Conservation (phyloP, 345 rosid genomes). For the Bretschneidera sinensis region DNA sequence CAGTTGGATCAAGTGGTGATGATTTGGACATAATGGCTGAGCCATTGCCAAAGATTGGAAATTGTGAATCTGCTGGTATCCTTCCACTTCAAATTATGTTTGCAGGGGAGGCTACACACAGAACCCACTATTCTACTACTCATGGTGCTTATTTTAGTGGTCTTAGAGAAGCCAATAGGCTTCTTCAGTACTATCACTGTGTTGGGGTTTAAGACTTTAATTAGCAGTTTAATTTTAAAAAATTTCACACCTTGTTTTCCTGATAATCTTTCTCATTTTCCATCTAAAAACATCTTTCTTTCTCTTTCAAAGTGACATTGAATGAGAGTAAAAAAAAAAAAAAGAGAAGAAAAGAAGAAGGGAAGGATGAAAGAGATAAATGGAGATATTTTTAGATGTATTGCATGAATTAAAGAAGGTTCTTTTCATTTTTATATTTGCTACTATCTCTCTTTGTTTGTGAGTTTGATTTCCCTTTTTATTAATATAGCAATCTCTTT, state of each 20-base stretch:
- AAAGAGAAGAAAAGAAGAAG: constrained; percentile 6
- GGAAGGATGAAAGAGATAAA: constrained; percentile 30
- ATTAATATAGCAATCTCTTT: background rate
- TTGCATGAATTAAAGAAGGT: constrained; percentile 44
- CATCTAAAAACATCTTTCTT: constrained; percentile 19
- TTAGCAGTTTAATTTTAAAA: constrained; percentile 25
- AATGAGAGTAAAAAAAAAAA: constrained; percentile 12
- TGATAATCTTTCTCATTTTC: constrained; percentile 20
- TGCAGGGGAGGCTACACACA: constrained; percentile 98
- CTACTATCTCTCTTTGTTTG: constrained; percentile 17
- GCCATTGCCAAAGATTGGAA: constrained; percentile 57
- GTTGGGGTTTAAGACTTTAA: constrained; percentile 33
- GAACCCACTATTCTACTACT: constrained; percentile 94
- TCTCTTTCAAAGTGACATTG: constrained; percentile 21
- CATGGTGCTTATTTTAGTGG: constrained; percentile 98
- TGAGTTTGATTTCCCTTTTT: constrained; percentile 12
- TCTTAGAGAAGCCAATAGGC: constrained; percentile 91
- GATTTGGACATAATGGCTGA: constrained; percentile 80
- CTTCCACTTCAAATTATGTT: constrained; percentile 66
- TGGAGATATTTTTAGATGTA: constrained; percentile 43
- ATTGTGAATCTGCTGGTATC: constrained; percentile 1
- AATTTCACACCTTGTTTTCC: constrained; percentile 26
- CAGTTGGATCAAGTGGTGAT: constrained; percentile 88
- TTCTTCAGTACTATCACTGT: constrained; percentile 77
- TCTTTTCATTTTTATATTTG: constrained; percentile 26